Base-by-base conservation (phyloP, 2,329 filamentous ascomycete genomes). In the Microdochium nivale region DNA sequence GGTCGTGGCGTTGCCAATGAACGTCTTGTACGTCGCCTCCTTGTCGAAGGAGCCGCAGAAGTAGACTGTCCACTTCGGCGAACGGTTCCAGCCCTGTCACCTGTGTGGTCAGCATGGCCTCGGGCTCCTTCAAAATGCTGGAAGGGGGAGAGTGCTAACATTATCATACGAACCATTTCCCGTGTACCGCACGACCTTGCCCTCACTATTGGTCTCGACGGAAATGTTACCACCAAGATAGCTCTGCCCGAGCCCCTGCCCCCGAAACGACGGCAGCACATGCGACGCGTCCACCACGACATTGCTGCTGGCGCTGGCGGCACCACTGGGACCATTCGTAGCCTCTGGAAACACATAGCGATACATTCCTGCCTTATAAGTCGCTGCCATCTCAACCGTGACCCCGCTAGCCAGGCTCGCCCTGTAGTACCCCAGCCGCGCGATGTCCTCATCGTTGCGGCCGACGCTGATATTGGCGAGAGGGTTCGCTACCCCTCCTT, bases 281-380 rank as follows among this genome's bases (percentile, higher is more conserved):
- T 87, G 83, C 1, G 81, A 85, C 8, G 86, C 79, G 60, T 87
- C 83, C 5, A 84, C 78, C 24, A 86, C 70, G 16, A 86, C 59
- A 43, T 79, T 70, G 27, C 27, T 30, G 27, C 27, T 14, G 35
- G 7, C 35, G n/a, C 19, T 16, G 7, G 14, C 40, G 35, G 7
- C 5, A 7, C 35, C 35, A 16, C 35, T n/a, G 10, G 14, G 35
- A n/a, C 35, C 16, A 33, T 16, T 60, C 0, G 61, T 60, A 11
- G 58, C 54, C 2, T 58, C 55, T 0, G 81, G 78, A 51, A 85
- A 87, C 0, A 66, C 72, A 57, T 87, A 87, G 52, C 77, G 71
- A 59, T 80, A 79, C n/a, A 86, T 65, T 1, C 81, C 82, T 1
- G 78, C 76, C 55, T 78, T 80, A 3, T 69, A 63, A 0, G 78